These are phyloP conservation scores for Cucurbita ficifolia DNA, from an alignment of 306 rosid genomes.

Conservation along the genomic window DNA sequence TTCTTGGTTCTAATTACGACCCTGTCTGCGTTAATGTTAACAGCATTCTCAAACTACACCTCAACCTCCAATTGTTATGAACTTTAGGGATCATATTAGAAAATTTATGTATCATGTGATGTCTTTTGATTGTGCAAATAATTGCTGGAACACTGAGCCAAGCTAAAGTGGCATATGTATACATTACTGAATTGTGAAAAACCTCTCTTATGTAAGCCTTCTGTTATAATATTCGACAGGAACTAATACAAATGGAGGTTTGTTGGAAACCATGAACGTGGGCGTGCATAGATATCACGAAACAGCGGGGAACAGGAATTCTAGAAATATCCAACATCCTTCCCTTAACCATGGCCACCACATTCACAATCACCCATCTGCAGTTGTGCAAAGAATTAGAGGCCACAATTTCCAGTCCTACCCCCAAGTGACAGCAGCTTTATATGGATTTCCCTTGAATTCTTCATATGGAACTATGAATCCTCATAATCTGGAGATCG, in stretches of 20 bases:
- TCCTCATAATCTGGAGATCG: constrained; percentile 47
- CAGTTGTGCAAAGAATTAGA: constrained; percentile 54
- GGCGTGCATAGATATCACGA: constrained; percentile 74
- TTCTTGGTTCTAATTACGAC: background rate
- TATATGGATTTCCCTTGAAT: constrained; percentile 54
- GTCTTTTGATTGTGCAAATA: background rate
- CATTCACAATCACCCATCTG: constrained; percentile 42
- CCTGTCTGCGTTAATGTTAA: background rate
- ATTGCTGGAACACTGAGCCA: background rate
- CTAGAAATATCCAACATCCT: constrained; percentile 31
- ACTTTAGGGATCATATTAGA: background rate
- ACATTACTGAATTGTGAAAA: background rate
- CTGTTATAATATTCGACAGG: background rate
- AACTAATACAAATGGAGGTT: constrained; percentile 3
- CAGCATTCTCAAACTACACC: background rate
- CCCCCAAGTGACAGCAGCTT: constrained; percentile 39
- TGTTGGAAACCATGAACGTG: constrained; percentile 20
- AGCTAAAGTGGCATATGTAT: background rate
- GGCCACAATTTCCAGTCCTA: constrained; percentile 46
- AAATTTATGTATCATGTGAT: background rate
- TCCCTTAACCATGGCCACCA: constrained; percentile 42
- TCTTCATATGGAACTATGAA: constrained; percentile 28
- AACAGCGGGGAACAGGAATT: constrained; percentile 31
- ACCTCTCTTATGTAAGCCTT: background rate
- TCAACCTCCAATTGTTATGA: background rate